Evolutionary conservation across 345 rosid species (phyloP).

Genomic region (Aquilaria sinensis): DNA sequence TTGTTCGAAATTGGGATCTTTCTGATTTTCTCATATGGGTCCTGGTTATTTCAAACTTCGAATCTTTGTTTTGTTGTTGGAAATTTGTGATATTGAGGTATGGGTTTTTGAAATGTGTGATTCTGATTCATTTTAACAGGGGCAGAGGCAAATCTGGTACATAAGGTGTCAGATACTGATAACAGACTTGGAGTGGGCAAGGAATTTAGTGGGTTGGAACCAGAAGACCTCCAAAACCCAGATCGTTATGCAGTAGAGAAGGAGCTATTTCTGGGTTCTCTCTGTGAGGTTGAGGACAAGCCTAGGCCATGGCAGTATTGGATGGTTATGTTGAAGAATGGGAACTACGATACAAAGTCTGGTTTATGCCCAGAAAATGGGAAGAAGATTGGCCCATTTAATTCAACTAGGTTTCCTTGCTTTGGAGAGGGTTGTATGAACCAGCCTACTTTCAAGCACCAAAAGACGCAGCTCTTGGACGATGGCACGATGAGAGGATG

Average conservation of each 20-base stretch:
- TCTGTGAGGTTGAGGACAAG: constrained; percentile 52
- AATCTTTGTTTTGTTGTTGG: background rate
- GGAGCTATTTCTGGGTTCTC: constrained; percentile 63
- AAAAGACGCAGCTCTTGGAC: constrained; percentile 35
- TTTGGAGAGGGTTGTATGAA: constrained; percentile 82
- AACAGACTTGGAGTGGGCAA: constrained; percentile 57
- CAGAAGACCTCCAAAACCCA: constrained; percentile 27
- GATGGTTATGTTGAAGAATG: constrained; percentile 92
- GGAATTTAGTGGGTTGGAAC: constrained; percentile 26
- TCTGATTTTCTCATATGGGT: background rate
- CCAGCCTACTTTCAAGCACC: constrained; percentile 58
- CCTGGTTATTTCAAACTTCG: background rate
- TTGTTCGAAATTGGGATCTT: background rate
- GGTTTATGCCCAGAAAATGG: constrained; percentile 71
- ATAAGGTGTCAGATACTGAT: constrained; percentile 54
- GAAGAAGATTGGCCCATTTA: constrained; percentile 36
- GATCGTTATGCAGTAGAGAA: constrained; percentile 69
- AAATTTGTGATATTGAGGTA: background rate
- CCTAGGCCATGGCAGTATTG: constrained; percentile 83
- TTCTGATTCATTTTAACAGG: constrained; percentile 9
- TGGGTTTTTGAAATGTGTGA: background rate
- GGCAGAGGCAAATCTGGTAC: constrained; percentile 40
- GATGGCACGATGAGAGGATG: constrained; percentile 65
- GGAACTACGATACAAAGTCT: constrained; percentile 63
- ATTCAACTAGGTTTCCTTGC: constrained; percentile 57